These are phyloP conservation scores for Penicillium psychrosexuale DNA, from an alignment of 2,329 filamentous ascomycete species.

Conservation along the genomic window DNA sequence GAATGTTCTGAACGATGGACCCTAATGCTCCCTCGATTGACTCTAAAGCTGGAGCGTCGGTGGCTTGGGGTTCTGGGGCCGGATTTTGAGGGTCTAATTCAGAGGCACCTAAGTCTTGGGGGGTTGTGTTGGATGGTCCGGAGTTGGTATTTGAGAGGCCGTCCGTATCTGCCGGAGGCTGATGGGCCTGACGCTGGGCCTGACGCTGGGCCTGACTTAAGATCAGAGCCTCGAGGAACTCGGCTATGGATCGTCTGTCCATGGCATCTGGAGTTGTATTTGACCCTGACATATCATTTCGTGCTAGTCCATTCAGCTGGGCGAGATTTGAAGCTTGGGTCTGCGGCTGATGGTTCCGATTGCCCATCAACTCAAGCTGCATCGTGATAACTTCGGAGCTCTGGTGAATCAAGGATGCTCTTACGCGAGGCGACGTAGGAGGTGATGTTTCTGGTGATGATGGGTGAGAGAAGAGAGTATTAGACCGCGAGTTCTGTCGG, in stretches of 20 bases:
- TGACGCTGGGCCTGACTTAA: conserved; percentile 28
- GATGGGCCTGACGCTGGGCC: conserved; percentile 16
- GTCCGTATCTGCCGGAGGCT: conserved; percentile 22
- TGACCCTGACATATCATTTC: conserved; percentile 12
- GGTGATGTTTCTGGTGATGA: conserved; percentile 43
- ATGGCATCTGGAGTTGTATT: conserved; percentile 14
- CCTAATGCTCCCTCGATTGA: conserved; percentile 9
- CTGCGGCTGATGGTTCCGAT: conserved; percentile 27
- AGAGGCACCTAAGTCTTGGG: conserved; percentile 9
- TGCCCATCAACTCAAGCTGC: conserved; percentile 42
- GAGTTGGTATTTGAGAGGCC: conserved; percentile 22
- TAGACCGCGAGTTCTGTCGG: conserved; percentile 35
- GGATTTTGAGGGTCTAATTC: conserved; percentile 7
- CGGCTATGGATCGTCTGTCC: conserved; percentile 32
- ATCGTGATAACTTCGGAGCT: conserved; percentile 45
- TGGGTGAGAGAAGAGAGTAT: conserved; percentile 41
- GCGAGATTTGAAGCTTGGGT: conserved; percentile 10
- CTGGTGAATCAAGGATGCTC: conserved; percentile 44
- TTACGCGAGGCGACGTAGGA: conserved; percentile 41
- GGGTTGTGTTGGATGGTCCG: conserved; percentile 15
- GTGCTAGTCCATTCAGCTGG: conserved; percentile 14
- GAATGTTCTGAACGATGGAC: conserved; percentile 22
- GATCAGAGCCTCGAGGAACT: conserved; percentile 37
- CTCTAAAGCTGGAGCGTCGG: conserved; percentile 5
- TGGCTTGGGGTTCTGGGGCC: conserved; percentile 5